Evolutionary conservation across 371 early-diverging fungal genomes (phyloP).

Genomic region (Mucor racemosus): DNA sequence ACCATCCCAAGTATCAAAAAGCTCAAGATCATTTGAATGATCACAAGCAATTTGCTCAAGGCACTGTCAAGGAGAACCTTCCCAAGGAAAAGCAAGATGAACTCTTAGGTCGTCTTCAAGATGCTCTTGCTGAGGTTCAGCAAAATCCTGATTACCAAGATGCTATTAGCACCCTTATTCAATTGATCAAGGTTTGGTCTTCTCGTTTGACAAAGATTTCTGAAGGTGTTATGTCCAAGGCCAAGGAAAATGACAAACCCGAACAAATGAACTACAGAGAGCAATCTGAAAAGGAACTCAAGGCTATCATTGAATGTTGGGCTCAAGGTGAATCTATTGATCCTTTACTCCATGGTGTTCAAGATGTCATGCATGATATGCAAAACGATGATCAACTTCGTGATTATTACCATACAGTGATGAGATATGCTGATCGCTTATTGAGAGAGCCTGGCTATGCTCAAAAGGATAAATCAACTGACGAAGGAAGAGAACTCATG

Average conservation of each 20-base stretch:
- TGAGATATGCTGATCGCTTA: conserved; percentile 29
- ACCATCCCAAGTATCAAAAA: conserved; percentile 11
- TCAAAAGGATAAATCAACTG: conserved; percentile 26
- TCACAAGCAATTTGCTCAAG: conserved; percentile 22
- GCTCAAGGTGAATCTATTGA: conserved; percentile 57
- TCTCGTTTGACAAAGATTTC: conserved; percentile 31
- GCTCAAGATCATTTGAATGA: conserved; percentile 1
- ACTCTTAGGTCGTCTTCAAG: conserved; percentile 48
- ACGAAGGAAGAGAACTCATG: conserved; percentile 37
- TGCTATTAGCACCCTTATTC: conserved; percentile 50
- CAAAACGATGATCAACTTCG: conserved; percentile 40
- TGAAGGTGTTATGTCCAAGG: conserved; percentile 11
- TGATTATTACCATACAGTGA: conserved; percentile 37
- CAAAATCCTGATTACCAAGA: conserved; percentile 56
- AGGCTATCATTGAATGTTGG: conserved; percentile 60
- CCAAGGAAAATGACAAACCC: conserved; percentile 16
- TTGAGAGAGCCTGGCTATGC: conserved; percentile 38
- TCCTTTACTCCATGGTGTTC: conserved; percentile 40
- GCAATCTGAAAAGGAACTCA: conserved; percentile 47
- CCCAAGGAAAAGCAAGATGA: conserved; percentile 50
- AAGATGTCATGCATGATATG: conserved; percentile 36
- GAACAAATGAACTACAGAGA: conserved; percentile 20
- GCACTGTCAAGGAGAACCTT: conserved; percentile 33
- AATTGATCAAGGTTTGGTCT: conserved; percentile 46
- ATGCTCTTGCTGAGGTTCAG: conserved; percentile 53